Base-by-base conservation (phyloP, 1,284 basidiomycete genomes). In the Trametes versicolor region DNA sequence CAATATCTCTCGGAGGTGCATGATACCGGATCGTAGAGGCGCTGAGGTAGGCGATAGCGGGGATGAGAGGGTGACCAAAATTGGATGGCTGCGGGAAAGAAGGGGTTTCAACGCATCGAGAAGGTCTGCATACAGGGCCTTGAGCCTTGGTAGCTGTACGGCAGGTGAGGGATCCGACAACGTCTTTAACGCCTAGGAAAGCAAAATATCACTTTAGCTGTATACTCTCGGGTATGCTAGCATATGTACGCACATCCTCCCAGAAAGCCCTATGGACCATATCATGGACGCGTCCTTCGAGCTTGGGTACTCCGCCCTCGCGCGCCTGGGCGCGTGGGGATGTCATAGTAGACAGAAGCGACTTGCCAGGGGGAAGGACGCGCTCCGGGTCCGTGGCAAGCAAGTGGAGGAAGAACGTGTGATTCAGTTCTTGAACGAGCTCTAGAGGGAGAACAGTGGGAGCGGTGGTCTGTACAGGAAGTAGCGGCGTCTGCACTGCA, bases 281-380 rank as follows among this genome's bases (percentile, higher is more conserved):
- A 60, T 83, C 79, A 64, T 84, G 83, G 7, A 93, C 87, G 64
- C 80, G 82, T 39, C 81, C 78, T 25, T 83, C 80, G 4, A 90
- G 67, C 15, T 74, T 74, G 7, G 79, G 73, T 34, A 72, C 72
- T 17, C 70, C 63, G 15, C 74, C 66, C 50, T 73, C 68, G 37
- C 58, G 58, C 58, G 65, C 47, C 23, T 71, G 68, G 23, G 76
- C 74, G 56, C 76, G 78, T 9, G 81, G 74, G 45, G 78, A 78
- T 23, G 84, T 80, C 77, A 92, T 76, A 75, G 87, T 81, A 10
- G 90, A 89, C 0, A 89, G 73, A 2, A 93, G 78, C 0, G 89
- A 89, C 74, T 93, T 92, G 45, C 89, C 89, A 0, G 86, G 83
- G 0, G 91, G 88, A 17, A 93, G 77, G 23, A 90, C 81, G 29